Evolutionary conservation across 805 yeast species (phyloP).

Genomic region (Debaryomyces maramus): DNA sequence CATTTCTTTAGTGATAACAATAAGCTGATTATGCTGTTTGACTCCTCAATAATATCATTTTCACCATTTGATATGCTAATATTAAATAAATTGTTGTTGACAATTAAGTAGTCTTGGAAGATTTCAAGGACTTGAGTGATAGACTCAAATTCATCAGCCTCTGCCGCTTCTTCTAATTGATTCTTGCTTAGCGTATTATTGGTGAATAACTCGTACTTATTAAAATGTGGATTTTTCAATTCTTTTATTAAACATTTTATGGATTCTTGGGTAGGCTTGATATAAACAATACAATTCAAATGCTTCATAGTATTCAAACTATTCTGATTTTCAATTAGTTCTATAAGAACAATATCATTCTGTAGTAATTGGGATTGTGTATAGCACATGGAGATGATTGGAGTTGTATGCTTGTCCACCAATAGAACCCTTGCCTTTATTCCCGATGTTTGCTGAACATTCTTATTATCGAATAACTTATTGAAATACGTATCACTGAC

Average conservation of each 20-base stretch:
- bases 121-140: conserved; percentile 76
- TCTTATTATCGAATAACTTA: conserved; percentile 24
- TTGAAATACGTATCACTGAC: conserved; percentile 32
- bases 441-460: conserved; percentile 19
- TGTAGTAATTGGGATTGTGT: conserved; percentile 83
- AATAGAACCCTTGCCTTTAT: conserved; percentile 66
- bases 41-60: conserved; percentile 28
- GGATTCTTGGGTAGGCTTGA: conserved; percentile 69
- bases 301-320: conserved; percentile 64
- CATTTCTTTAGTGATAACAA: conserved; percentile 71
- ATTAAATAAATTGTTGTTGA: conserved; percentile 66
- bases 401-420: conserved; percentile 76
- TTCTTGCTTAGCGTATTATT: conserved; percentile 73
- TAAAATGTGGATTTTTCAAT: conserved; percentile 74
- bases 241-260: conserved; percentile 64
- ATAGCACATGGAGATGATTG: conserved; percentile 82
- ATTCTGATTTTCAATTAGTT: conserved; percentile 55
- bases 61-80: conserved; percentile 17
- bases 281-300: conserved; percentile 74
- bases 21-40: conserved; percentile 48
- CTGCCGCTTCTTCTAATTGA: conserved; percentile 84
- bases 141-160: conserved; percentile 82
- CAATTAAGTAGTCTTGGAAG: conserved; percentile 77
- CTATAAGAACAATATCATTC: conserved; percentile 83
- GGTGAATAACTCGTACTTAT: conserved; percentile 74